Conservation (phyloP, 257 asterid species). For the Solanum neorickii region DNA sequence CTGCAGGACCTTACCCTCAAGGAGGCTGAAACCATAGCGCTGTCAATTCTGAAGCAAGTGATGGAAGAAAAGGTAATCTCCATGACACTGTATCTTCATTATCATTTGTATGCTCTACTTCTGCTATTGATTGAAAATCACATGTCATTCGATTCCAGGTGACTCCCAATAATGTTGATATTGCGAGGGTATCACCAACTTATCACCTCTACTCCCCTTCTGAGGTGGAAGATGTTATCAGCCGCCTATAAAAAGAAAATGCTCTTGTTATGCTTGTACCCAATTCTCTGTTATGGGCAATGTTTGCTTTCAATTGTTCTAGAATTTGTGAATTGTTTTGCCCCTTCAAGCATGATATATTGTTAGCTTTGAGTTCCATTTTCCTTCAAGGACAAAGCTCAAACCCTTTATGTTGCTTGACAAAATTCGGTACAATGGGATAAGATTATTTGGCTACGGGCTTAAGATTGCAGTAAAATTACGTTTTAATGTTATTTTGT, state of each 20-base stretch:
- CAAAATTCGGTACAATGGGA: background rate
- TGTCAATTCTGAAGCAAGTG: conserved; percentile 77
- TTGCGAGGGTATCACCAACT: conserved; percentile 77
- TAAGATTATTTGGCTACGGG: background rate
- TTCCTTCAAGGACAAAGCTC: background rate
- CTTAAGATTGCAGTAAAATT: background rate
- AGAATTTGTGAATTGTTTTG: background rate
- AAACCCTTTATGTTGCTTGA: background rate
- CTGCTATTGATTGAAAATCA: background rate
- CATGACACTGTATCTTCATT: background rate
- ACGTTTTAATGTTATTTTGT: background rate
- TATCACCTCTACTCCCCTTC: conserved; percentile 79
- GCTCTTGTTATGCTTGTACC: background rate
- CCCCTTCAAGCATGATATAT: background rate
- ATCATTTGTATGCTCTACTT: background rate
- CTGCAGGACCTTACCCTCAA: conserved; percentile 58
- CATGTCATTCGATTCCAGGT: conserved; percentile 34
- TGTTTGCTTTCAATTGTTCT: background rate
- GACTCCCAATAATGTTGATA: conserved; percentile 84
- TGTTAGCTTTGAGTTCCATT: background rate
- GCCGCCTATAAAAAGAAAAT: conserved; percentile 38
- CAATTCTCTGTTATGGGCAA: background rate
- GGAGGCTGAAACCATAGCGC: conserved; percentile 83
- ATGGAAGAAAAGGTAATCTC: conserved; percentile 79
- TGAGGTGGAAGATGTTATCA: conserved; percentile 77